Evolutionary conservation across 2,329 filamentous ascomycete genomes (phyloP).

Genomic region (Hypoxylon sp.): DNA sequence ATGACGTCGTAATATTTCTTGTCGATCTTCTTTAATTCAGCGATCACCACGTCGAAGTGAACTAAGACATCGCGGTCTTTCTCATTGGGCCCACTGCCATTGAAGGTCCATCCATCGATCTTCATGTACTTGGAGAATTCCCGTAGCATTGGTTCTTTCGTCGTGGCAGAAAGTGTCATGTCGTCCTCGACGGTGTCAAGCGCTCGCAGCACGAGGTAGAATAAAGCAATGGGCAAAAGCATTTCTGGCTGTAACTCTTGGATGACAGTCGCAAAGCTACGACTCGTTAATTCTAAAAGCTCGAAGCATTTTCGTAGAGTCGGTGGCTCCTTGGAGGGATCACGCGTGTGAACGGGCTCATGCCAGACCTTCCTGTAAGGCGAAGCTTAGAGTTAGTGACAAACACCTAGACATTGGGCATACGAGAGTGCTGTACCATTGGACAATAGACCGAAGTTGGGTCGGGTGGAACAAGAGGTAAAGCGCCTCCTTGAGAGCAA

Average conservation of each 20-base stretch:
- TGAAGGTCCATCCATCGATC: constrained; percentile 90
- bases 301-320: constrained; percentile 86
- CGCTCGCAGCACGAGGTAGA: constrained; percentile 92
- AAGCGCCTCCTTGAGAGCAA: constrained; percentile 63
- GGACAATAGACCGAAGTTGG: constrained; percentile 84
- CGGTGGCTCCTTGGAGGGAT: constrained; percentile 78
- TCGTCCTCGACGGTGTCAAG: constrained; percentile 99
- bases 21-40: constrained; percentile 90
- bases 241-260: constrained; percentile 96
- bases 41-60: constrained; percentile 87
- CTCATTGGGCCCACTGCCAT: constrained; percentile 86
- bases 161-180: constrained; percentile 85
- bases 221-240: constrained; percentile 86
- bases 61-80: constrained; percentile 94
- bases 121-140: constrained; percentile 84
- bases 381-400: constrained; percentile 23
- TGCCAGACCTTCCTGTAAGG: constrained; percentile 90
- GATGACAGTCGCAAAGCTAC: constrained; percentile 93
- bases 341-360: constrained; percentile 87
- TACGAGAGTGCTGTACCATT: constrained; percentile 73
- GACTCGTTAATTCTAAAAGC: constrained; percentile 87
- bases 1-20: constrained; percentile 86
- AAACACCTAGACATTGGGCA: constrained; percentile 20
- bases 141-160: constrained; percentile 87
- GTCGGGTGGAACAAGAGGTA: constrained; percentile 82